phyloP scores from a whole-genome alignment of 192 early-diverging fungal species.

The Martensiomyces pterosporus region DNA sequence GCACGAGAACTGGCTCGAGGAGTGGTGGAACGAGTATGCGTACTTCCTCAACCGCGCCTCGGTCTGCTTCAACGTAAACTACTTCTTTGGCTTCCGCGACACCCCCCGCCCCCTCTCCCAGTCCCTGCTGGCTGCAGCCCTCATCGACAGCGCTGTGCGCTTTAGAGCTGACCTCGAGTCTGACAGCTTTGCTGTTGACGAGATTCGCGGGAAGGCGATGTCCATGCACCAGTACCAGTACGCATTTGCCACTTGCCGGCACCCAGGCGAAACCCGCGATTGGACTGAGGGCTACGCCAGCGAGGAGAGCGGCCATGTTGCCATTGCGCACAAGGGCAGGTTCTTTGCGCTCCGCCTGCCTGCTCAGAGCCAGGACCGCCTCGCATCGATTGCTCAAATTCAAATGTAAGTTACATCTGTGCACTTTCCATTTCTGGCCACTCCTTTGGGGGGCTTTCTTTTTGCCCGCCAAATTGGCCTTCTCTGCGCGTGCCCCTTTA shows the following conservation, averaged over 20 bases:
- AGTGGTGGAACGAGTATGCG: constrained; percentile 52
- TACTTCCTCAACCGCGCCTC: constrained; percentile 52
- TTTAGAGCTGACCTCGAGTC: constrained; percentile 58
- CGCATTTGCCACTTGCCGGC: constrained; percentile 77
- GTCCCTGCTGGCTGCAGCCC: constrained; percentile 55
- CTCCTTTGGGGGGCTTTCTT: no score
- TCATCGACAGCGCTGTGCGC: constrained; percentile 60
- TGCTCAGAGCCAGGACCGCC: constrained; percentile 11
- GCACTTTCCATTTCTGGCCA: no score
- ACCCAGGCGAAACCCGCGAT: constrained; percentile 64
- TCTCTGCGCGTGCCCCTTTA: no score
- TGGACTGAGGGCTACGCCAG: constrained; percentile 59
- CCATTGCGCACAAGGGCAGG: constrained; percentile 71
- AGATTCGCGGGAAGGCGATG: constrained; percentile 63
- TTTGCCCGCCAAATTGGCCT: no score
- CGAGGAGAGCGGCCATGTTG: constrained; percentile 64
- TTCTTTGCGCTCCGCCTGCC: constrained; percentile 68
- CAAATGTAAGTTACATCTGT: constrained; percentile 50
- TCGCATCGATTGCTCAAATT: constrained; percentile 49
- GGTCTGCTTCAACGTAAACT: constrained; percentile 51
- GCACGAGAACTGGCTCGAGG: constrained; percentile 49
- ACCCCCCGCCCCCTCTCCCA: constrained; percentile 33
- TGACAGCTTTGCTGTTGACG: constrained; percentile 65
- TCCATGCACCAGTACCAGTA: constrained; percentile 83
- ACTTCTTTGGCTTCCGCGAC: constrained; percentile 51